These are phyloP conservation scores for Helotiales sp. DNA, from an alignment of 2,329 filamentous ascomycete genomes.

Conservation along the genomic window DNA sequence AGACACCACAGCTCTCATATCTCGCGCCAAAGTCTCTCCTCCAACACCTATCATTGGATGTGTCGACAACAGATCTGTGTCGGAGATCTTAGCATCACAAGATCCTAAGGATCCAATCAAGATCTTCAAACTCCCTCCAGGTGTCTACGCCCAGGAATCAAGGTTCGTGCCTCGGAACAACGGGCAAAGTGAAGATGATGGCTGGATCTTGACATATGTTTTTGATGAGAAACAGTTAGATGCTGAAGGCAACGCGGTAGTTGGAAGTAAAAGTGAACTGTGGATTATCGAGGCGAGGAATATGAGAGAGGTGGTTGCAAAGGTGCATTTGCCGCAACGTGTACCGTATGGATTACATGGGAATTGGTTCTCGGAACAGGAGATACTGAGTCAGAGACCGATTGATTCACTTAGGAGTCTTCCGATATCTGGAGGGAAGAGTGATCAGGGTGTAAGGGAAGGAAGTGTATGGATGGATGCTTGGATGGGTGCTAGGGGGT, in stretches of 20 bases:
- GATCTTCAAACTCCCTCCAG: constrained; percentile 59
- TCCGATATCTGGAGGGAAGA: constrained; percentile 10
- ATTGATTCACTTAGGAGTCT: constrained; percentile 26
- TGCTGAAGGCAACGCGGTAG: constrained; percentile 32
- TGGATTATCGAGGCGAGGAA: constrained; percentile 66
- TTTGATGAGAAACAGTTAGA: constrained; percentile 68
- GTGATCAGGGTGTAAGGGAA: not conserved
- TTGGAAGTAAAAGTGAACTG: constrained; percentile 55
- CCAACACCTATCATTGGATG: constrained; percentile 56
- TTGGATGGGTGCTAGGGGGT: constrained; percentile 20
- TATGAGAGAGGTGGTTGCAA: constrained; percentile 61
- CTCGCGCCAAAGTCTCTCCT: constrained; percentile 46
- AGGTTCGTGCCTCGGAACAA: constrained; percentile 56
- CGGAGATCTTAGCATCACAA: constrained; percentile 48
- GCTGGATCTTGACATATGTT: constrained; percentile 67
- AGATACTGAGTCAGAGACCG: constrained; percentile 48
- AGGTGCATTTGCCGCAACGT: constrained; percentile 60
- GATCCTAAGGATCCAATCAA: constrained; percentile 56
- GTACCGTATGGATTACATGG: constrained; percentile 71
- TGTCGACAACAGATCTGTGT: constrained; percentile 57
- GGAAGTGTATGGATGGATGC: constrained; percentile 14
- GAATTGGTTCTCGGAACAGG: constrained; percentile 56
- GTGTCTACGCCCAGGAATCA: constrained; percentile 67
- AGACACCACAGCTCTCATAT: constrained; percentile 54
- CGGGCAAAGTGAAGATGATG: constrained; percentile 58